Percentiles rank a stretch among this genome's conserved stretches.
Evolutionary conservation across 176 grass and related monocot species (phyloP).

Genomic region (Bromus sterilis): DNA sequence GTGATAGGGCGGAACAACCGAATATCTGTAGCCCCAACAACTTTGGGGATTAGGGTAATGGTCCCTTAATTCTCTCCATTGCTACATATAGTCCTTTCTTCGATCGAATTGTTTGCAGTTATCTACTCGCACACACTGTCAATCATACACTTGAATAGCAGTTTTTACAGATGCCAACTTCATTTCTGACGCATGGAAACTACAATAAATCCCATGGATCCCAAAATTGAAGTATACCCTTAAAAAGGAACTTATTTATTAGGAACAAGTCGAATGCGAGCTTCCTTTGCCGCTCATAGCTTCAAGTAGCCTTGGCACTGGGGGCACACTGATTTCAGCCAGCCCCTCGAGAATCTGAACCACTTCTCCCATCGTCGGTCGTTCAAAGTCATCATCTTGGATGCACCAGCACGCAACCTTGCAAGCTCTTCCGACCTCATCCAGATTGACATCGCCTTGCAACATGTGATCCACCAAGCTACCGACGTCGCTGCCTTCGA

Average conservation of each 20-base stretch:
- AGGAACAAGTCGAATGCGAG: background rate
- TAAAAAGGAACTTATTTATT: background rate
- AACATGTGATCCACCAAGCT: conserved; percentile 19
- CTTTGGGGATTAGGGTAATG: too few relatives aligned
- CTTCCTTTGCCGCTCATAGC: background rate
- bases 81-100: background rate
- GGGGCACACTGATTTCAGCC: background rate
- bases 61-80: background rate
- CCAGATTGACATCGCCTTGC: background rate
- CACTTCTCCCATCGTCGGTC: conserved; percentile 17
- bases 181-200: background rate
- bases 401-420: conserved; percentile 38
- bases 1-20: too few relatives aligned
- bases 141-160: background rate
- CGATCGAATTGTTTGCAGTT: background rate
- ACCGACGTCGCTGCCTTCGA: background rate
- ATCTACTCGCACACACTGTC: background rate
- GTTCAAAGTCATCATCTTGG: conserved; percentile 7
- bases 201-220: background rate
- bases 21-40: too few relatives aligned
- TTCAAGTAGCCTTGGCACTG: conserved; percentile 22
- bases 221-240: background rate
- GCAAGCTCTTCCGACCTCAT: conserved; percentile 6
- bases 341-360: conserved; percentile 25
- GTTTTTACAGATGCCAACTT: background rate